phyloP scores from a whole-genome alignment of 2,329 filamentous ascomycete species.

The Fusarium sp. region DNA sequence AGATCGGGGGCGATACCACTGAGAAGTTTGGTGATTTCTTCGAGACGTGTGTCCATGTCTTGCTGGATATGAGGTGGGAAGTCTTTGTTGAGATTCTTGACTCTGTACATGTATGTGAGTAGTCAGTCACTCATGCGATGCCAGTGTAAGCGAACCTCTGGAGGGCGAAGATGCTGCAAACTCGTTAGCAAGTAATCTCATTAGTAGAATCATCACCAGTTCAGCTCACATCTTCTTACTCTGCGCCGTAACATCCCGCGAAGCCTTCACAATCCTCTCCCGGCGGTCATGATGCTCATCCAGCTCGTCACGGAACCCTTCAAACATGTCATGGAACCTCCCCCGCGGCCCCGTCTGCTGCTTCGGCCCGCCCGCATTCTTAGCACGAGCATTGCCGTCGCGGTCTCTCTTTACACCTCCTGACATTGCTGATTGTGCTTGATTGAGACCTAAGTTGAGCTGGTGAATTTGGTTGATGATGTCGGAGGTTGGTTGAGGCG shows the following conservation, averaged over 20 bases:
- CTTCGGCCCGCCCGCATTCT: conserved; percentile 44
- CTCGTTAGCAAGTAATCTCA: conserved; percentile 5
- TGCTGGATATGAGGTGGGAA: conserved; percentile 75
- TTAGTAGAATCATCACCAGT: too few relatives aligned
- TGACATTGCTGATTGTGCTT: conserved; percentile 15
- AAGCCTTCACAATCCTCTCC: conserved; percentile 89
- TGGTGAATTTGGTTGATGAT: conserved; percentile 29
- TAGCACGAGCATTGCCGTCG: conserved; percentile 58
- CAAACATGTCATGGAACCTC: conserved; percentile 79
- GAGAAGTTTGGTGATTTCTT: conserved; percentile 76
- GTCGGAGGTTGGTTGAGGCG: conserved; percentile 34
- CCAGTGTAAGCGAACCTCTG: conserved; percentile 48
- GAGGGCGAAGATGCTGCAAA: conserved; percentile 50
- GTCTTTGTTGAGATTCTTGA: conserved; percentile 68
- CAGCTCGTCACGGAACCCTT: conserved; percentile 83
- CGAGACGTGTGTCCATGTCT: conserved; percentile 74
- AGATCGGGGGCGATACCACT: conserved; percentile 75
- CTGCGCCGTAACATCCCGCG: conserved; percentile 88
- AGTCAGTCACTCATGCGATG: conserved; percentile 4
- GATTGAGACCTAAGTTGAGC: neutral
- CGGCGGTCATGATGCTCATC: conserved; percentile 94
- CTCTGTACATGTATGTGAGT: conserved; percentile 56
- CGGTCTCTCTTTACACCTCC: conserved; percentile 41
- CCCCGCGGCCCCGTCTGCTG: conserved; percentile 49
- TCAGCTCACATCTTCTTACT: conserved; percentile 91